phyloP scores from a whole-genome alignment of 257 asterid species.

The Rehmannia glutinosa region DNA sequence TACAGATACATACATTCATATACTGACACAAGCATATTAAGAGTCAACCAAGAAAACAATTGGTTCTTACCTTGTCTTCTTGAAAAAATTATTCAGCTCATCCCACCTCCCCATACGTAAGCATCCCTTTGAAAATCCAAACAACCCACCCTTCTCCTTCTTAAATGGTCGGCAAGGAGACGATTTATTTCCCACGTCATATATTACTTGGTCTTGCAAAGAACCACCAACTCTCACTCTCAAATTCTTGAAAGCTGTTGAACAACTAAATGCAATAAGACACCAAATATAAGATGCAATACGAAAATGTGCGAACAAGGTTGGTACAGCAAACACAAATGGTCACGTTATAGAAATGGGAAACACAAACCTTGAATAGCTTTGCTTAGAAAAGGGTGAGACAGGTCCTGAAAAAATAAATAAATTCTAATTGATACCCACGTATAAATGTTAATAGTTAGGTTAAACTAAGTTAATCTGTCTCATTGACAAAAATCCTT shows the following conservation, averaged over 20 bases:
- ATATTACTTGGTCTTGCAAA: conserved; percentile 86
- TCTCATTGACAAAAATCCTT: conserved; percentile 16
- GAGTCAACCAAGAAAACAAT: not conserved
- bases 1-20: not conserved
- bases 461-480: not conserved
- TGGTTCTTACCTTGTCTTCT: conserved; percentile 62
- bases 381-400: conserved; percentile 67
- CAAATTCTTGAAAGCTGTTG: conserved; percentile 72
- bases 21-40: not conserved
- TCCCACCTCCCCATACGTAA: conserved; percentile 87
- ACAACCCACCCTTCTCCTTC: conserved; percentile 62
- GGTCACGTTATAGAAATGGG: conserved; percentile 16
- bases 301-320: not conserved
- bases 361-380: conserved; percentile 69
- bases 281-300: not conserved
- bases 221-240: conserved; percentile 93
- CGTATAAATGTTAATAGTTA: not conserved
- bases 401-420: conserved; percentile 57
- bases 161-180: conserved; percentile 56
- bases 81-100: conserved; percentile 73
- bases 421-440: not conserved
- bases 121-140: conserved; percentile 94
- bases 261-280: conserved; percentile 16
- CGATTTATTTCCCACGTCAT: conserved; percentile 52
- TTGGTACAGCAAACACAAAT: not conserved